Evolutionary conservation across 768 basidiomycete genomes (phyloP), one percentile per base, ranked within the genome.

Genomic region (Lenzites betulinus): DNA sequence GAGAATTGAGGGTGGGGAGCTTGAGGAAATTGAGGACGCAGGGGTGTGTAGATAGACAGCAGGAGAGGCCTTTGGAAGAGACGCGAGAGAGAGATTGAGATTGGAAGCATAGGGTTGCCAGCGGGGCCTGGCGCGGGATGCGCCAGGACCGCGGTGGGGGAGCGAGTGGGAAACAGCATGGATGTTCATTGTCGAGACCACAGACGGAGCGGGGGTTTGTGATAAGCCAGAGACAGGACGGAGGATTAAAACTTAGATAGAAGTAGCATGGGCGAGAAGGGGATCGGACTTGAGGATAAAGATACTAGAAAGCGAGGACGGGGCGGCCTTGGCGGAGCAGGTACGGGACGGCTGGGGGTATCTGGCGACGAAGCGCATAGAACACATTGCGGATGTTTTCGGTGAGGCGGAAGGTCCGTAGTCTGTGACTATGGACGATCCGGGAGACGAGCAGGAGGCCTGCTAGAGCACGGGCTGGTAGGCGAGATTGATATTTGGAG

Each of bases 41-140:
- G 87, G 87, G 58, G 88, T 88, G 74, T 82, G 75, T 60, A 84
- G 78, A 78, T 79, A 83, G 41, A 78, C 66, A 44, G 75, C 23
- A 33, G 63, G 69, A 44, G 76, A 65, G 39, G 77, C 70, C 33
- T 69, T 72, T 51, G 73, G 77, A 75, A 46, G 71, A 30, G 25
- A 73, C 25, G 79, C 74, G 60, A 74, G 54, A 75, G 70, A 54
- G 57, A 67, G 55, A 13, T 79, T 72, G 57, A 67, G 55, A 13
- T 79, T 72, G 53, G 84, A 71, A 64, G 78, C 75, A 73, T 92
- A 93, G 66, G 90, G 90, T 76, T 92, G 91, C 90, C 90, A 92
- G 67, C 91, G 87, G 67, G 86, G 78, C 72, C 88, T 78, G 51
- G 86, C 76, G 66, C 89, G 85, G 59, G 88, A 69, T 18, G 77